A percentile compares a stretch with the other conserved stretches of the same genome.
Conservation (phyloP, 2,329 filamentous ascomycete genomes). For the Coniella vitis region DNA sequence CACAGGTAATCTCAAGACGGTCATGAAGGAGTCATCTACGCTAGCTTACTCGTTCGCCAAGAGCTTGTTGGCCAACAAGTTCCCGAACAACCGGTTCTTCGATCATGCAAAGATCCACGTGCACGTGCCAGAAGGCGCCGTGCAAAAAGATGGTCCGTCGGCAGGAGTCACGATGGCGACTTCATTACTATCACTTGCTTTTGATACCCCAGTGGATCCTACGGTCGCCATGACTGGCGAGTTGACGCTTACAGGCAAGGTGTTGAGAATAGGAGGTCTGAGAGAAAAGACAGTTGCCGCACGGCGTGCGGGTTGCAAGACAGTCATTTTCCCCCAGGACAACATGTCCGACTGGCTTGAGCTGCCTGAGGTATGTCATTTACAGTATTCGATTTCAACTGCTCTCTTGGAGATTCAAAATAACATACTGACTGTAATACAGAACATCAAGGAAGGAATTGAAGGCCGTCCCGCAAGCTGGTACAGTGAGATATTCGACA, state of each 20-base stretch:
- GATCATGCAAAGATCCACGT: conserved; percentile 92
- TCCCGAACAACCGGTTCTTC: conserved; percentile 89
- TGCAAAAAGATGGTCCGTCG: conserved; percentile 87
- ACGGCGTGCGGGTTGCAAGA: conserved; percentile 83
- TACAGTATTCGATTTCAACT: conserved; percentile 21
- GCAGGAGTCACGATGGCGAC: conserved; percentile 99
- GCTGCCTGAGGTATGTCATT: conserved; percentile 73
- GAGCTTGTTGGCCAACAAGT: conserved; percentile 75
- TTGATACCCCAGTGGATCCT: conserved; percentile 71
- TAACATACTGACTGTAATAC: conserved; percentile 16
- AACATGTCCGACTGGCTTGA: conserved; percentile 97
- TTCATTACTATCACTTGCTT: conserved; percentile 74
- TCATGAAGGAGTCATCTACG: conserved; percentile 95
- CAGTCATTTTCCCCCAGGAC: conserved; percentile 89
- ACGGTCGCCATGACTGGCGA: conserved; percentile 97
- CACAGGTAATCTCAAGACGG: conserved; percentile 88
- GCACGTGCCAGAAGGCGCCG: conserved; percentile 93
- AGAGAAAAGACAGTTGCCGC: conserved; percentile 97
- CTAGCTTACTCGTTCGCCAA: conserved; percentile 98
- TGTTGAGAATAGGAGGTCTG: conserved; percentile 86
- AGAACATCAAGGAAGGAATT: conserved; percentile 98
- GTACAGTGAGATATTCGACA: conserved; percentile 89
- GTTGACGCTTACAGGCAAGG: conserved; percentile 93
- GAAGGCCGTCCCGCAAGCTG: conserved; percentile 86
- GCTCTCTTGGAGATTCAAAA: neutral